These are phyloP conservation scores for Mesembryanthemum crystallinum DNA, from an alignment of 148 eudicot genomes.

Conservation along the genomic window DNA sequence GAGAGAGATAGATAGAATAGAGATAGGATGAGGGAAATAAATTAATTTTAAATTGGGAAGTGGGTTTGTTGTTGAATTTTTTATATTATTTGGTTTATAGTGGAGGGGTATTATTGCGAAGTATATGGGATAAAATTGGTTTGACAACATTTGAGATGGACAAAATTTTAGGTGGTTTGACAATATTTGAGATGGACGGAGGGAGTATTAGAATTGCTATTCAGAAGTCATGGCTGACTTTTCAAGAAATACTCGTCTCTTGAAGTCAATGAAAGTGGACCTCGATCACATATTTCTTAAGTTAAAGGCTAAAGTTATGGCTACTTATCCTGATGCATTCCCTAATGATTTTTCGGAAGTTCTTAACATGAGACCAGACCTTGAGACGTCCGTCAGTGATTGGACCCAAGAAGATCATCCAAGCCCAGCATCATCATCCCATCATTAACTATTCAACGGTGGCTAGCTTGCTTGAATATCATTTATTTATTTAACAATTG, in stretches of 20 bases:
- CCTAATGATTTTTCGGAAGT: conserved; percentile 63
- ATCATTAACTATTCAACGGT: background rate
- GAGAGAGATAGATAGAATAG: no score
- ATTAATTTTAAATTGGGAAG: no score
- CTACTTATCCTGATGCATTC: conserved; percentile 90
- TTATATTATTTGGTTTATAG: no score
- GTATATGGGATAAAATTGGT: no score
- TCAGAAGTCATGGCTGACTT: conserved; percentile 70
- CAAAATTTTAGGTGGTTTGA: no score
- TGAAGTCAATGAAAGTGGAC: conserved; percentile 84
- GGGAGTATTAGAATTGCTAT: conserved; percentile 73
- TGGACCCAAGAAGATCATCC: conserved; percentile 17
- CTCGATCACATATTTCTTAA: conserved; percentile 90
- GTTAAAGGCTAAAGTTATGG: conserved; percentile 62
- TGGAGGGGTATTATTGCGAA: no score
- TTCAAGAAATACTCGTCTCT: conserved; percentile 63
- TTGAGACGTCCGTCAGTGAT: conserved; percentile 44
- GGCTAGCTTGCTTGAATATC: background rate
- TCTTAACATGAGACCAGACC: conserved; percentile 77
- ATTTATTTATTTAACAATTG: background rate
- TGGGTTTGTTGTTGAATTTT: no score
- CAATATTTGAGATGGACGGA: no score
- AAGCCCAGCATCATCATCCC: background rate
- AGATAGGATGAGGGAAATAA: no score
- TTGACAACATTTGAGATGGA: no score